These are phyloP conservation scores for Fraxinus floribunda DNA, from an alignment of 305 asterid genomes.

Conservation along the genomic window DNA sequence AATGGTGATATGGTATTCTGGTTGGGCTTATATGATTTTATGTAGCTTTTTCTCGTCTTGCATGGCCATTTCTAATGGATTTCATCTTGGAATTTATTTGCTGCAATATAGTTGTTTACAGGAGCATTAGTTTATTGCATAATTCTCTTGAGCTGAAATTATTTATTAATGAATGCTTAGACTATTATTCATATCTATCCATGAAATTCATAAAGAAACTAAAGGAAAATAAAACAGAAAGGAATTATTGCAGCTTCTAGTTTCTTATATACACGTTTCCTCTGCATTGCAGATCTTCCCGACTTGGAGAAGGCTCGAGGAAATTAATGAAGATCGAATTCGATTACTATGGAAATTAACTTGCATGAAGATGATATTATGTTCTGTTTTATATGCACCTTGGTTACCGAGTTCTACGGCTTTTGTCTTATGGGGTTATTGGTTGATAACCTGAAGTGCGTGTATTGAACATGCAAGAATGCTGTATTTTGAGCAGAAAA, in stretches of 20 bases:
- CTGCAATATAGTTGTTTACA: background rate
- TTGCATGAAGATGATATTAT: background rate
- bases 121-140: background rate
- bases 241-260: background rate
- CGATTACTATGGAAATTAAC: constrained; percentile 15
- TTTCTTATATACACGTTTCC: constrained; percentile 9
- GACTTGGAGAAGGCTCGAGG: constrained; percentile 83
- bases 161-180: background rate
- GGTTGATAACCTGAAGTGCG: background rate
- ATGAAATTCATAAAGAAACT: background rate
- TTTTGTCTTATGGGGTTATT: background rate
- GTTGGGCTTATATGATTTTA: background rate
- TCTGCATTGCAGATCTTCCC: constrained; percentile 68
- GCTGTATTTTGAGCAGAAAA: background rate
- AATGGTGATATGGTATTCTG: constrained; percentile 1
- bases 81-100: background rate
- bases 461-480: background rate
- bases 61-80: background rate
- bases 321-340: constrained; percentile 21
- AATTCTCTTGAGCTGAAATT: background rate
- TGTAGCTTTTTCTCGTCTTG: background rate
- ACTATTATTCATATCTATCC: background rate
- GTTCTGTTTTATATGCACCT: background rate
- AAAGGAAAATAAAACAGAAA: background rate
- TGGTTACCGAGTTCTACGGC: background rate